Evolutionary conservation across 2,329 filamentous ascomycete genomes (phyloP), one percentile per base, ranked within the genome.

Genomic region (Pseudogymnoascus sp.): DNA sequence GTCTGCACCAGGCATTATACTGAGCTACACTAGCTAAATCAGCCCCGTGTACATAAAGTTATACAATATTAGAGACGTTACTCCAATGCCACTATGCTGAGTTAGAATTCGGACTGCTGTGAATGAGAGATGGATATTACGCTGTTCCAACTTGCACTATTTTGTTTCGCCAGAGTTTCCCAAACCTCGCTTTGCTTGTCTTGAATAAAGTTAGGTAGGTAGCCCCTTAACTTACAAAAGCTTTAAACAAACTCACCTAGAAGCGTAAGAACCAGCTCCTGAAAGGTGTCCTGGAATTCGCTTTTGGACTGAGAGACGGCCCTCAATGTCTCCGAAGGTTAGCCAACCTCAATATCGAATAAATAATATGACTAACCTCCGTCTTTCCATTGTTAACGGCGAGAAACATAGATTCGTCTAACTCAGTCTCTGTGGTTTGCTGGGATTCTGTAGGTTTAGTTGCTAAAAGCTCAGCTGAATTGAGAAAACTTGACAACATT

Each of bases 1-100:
- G 67, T 0, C 63, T 38, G 49, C 72, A 73, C 72, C 71, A 73
- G 3, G 70, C 69, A 21, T 73, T 68, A 63, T 73, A 73, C 59
- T 72, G 71, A 33, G 49, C 70, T 72, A 6, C 16, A 29, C 16
- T 26, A 6, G 60, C 66, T 60, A 68, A 63, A 14, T 60, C 14
- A 63, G 45, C 41, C 37, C 41, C 3, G 11, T 7, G 41, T 14
- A 45, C 19, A 45, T 45, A 45, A 6, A 14, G 19, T 45, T 62
- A 49, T 19, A 31, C 29, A 26, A 60, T 49, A 23, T 59, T 41
- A 11, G 10, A 33, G 45, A 59, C 61, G 11, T 45, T 63, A 67
- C 70, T 69, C 52, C 62, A 41, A 59, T 65, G 29, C 70, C 70
- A 61, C 66, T 67, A 1, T 38, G 5, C 38, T 58, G 16, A 3